phyloP scores from a whole-genome alignment of 2,329 filamentous ascomycete genomes.

The Cladosporium oxysporum region DNA sequence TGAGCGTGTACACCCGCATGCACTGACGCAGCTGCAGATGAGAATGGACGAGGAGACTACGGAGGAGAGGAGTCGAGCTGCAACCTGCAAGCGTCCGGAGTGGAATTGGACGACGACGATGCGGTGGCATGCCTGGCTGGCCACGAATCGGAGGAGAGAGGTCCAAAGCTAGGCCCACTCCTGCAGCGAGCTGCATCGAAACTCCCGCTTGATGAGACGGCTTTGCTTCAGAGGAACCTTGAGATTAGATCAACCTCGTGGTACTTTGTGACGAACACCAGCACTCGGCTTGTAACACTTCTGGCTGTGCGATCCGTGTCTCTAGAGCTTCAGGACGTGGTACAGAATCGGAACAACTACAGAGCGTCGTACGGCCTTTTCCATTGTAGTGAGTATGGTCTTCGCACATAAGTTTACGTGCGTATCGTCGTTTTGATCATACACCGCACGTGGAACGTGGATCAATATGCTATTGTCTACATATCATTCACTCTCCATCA shows the following conservation, averaged over 20 bases:
- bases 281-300: not conserved
- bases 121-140: slow-evolving; percentile 9
- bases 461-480: not conserved
- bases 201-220: not conserved
- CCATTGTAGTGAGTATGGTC: not conserved
- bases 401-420: not conserved
- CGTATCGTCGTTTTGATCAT: not conserved
- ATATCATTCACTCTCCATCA: not conserved
- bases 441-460: not conserved
- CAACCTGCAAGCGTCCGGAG: slow-evolving; percentile 10
- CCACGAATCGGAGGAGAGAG: slow-evolving; percentile 8
- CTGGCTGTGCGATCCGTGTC: not conserved
- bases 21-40: not conserved
- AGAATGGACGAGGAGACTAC: not conserved
- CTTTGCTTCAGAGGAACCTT: not conserved
- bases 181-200: slow-evolving; percentile 10
- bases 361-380: not conserved
- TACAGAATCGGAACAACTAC: not conserved
- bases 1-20: not conserved
- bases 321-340: not conserved
- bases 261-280: not conserved
- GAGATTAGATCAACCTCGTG: not conserved
- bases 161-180: slow-evolving; percentile 9
- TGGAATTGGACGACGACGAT: slow-evolving; percentile 8
- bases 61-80: not conserved